Conservation (phyloP, 495 filamentous ascomycete species). For the Trypethelium eluteriae region DNA sequence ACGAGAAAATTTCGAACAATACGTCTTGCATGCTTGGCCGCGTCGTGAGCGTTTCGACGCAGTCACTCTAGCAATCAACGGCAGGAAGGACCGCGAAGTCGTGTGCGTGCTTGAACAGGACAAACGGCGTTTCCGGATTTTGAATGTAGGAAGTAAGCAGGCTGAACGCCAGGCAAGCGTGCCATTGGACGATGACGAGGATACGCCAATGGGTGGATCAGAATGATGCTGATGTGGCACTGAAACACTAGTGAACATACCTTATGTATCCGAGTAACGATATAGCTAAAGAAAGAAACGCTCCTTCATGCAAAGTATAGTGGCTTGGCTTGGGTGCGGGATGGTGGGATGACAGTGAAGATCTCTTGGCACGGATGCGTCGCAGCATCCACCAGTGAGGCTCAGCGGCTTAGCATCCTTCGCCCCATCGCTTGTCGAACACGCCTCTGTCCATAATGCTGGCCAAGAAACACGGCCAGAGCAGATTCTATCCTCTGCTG, state of each 20-base stretch:
- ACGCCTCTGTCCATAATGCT: background rate
- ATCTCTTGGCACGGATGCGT: slow-evolving; percentile 7
- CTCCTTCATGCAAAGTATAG: background rate
- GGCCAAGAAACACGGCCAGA: background rate
- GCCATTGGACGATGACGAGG: background rate
- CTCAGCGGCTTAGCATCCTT: slow-evolving; percentile 10
- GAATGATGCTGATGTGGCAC: background rate
- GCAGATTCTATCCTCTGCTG: background rate
- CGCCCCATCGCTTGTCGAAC: background rate
- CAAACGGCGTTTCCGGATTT: slow-evolving; percentile 26
- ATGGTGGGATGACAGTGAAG: background rate
- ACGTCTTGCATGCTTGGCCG: slow-evolving; percentile 22
- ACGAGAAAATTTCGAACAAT: background rate
- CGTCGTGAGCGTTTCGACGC: slow-evolving; percentile 28
- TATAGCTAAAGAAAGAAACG: slow-evolving; percentile 9
- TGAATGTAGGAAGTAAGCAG: slow-evolving; percentile 25
- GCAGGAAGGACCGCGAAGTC: slow-evolving; percentile 26
- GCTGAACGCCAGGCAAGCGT: background rate
- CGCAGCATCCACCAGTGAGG: background rate
- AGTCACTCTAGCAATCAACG: slow-evolving; percentile 30
- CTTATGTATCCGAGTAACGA: background rate
- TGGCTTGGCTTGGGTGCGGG: background rate
- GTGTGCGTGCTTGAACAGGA: slow-evolving; percentile 30
- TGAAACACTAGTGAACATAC: background rate
- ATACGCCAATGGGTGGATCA: background rate